Percentiles rank a stretch among this genome's conserved stretches.
These are phyloP conservation scores for Theileria parva DNA, from an alignment of 169 alveolate species.

Conservation along the genomic window DNA sequence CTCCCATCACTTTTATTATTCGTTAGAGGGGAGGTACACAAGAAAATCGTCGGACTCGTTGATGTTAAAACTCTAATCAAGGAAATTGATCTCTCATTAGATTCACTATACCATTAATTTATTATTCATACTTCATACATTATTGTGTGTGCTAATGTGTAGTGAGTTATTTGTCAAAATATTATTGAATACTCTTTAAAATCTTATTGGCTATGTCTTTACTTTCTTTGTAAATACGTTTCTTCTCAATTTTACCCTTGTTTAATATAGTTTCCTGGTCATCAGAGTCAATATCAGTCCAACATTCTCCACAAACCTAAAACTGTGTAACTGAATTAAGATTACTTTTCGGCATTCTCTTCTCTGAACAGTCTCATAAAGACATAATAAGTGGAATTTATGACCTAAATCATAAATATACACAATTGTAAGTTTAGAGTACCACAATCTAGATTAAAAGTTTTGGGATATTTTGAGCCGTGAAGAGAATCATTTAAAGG, in stretches of 20 bases:
- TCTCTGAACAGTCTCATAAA: constrained; percentile 17
- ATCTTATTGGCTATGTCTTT: constrained; percentile 1
- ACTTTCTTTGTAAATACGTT: background rate
- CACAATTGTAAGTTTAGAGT: too few relatives aligned
- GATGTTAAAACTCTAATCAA: constrained; percentile 13
- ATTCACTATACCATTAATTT: background rate
- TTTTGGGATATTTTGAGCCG: constrained; percentile 9
- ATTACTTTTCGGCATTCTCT: constrained; percentile 17
- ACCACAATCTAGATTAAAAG: constrained; percentile 12
- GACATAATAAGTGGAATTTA: constrained; percentile 18
- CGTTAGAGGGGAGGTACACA: constrained; percentile 19
- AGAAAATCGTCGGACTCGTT: constrained; percentile 40
- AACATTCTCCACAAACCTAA: constrained; percentile 18
- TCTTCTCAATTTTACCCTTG: background rate
- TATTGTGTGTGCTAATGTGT: background rate
- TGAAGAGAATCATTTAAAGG: constrained; percentile 17
- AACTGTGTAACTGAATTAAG: background rate
- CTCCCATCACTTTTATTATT: constrained; percentile 48
- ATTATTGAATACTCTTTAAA: background rate
- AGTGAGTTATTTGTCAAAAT: too few relatives aligned
- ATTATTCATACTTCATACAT: background rate
- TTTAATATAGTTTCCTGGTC: background rate
- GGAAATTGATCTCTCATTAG: constrained; percentile 42
- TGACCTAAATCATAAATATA: background rate
- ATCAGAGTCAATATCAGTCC: constrained; percentile 9